These are phyloP conservation scores for Boletellus ananas DNA, from an alignment of 768 basidiomycete genomes.

Conservation along the genomic window DNA sequence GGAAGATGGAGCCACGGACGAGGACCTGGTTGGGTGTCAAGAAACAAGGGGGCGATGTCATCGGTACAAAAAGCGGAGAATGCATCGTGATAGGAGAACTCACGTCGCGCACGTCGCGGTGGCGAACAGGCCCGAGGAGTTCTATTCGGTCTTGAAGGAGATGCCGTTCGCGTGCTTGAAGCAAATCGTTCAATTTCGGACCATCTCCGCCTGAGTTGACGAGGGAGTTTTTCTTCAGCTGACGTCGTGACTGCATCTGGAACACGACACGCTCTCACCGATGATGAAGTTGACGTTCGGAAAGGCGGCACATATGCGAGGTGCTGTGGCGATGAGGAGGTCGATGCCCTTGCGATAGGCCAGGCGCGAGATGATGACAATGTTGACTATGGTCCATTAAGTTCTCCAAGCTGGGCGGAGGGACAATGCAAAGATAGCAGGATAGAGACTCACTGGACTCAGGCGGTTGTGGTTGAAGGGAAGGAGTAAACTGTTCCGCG, in stretches of 20 bases:
- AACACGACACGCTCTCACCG: constrained; percentile 39
- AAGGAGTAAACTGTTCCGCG: constrained; percentile 80
- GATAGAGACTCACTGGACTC: constrained; percentile 51
- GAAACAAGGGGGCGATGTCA: neutral
- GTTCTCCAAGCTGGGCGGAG: neutral
- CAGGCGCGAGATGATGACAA: constrained; percentile 85
- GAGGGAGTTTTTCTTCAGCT: neutral
- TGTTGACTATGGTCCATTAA: constrained; percentile 58
- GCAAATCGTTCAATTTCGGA: constrained; percentile 88
- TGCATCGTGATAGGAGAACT: constrained; percentile 15
- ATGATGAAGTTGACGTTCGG: constrained; percentile 87
- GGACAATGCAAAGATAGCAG: neutral
- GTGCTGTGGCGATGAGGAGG: constrained; percentile 87
- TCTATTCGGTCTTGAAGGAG: constrained; percentile 89
- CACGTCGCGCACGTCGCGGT: constrained; percentile 79
- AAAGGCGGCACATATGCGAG: constrained; percentile 80
- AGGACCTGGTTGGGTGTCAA: constrained; percentile 56
- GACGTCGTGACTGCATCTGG: neutral
- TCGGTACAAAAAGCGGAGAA: neutral
- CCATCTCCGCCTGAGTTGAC: constrained; percentile 78
- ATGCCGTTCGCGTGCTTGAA: constrained; percentile 94
- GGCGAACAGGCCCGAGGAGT: constrained; percentile 76
- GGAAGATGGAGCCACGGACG: constrained; percentile 79
- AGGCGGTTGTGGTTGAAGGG: constrained; percentile 37
- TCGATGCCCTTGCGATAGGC: constrained; percentile 97